Conservation (phyloP, 495 filamentous ascomycete species). For the Stereocaulon alpinum region DNA sequence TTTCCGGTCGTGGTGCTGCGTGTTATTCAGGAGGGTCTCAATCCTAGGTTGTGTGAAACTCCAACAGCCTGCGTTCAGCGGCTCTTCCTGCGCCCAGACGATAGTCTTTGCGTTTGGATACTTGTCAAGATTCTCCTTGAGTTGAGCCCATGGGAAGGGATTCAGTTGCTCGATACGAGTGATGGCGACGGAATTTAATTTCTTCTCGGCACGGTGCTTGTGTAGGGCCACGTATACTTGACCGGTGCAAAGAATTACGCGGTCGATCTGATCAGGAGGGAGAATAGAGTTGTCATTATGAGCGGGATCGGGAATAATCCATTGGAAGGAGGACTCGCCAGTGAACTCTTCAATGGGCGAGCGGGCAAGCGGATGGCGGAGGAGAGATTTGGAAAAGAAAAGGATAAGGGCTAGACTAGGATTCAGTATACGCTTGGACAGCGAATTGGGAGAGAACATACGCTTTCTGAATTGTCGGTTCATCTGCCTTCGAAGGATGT, state of each 20-base stretch:
- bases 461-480: constrained; percentile 98
- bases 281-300: constrained; percentile 64
- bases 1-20: constrained; percentile 79
- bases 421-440: constrained; percentile 30
- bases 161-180: constrained; percentile 95
- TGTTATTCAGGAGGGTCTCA: constrained; percentile 88
- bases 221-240: constrained; percentile 84
- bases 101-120: constrained; percentile 96
- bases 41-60: constrained; percentile 89
- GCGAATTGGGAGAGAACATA: constrained; percentile 38
- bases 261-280: constrained; percentile 76
- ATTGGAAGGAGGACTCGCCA: constrained; percentile 84
- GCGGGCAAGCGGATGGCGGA: constrained; percentile 84
- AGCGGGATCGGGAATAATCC: constrained; percentile 83
- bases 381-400: constrained; percentile 94
- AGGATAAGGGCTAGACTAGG: constrained; percentile 62
- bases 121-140: constrained; percentile 87
- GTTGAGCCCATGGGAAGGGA: constrained; percentile 96
- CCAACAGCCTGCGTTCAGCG: constrained; percentile 93
- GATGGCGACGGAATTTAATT: constrained; percentile 80
- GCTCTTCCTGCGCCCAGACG: constrained; percentile 95
- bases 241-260: constrained; percentile 87
- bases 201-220: constrained; percentile 80
- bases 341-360: constrained; percentile 83
- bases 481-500: constrained; percentile 92